A percentile compares a stretch with the other conserved stretches of the same genome.
Conservation (phyloP, 2,329 filamentous ascomycete genomes). For the Gremmenia infestans region DNA sequence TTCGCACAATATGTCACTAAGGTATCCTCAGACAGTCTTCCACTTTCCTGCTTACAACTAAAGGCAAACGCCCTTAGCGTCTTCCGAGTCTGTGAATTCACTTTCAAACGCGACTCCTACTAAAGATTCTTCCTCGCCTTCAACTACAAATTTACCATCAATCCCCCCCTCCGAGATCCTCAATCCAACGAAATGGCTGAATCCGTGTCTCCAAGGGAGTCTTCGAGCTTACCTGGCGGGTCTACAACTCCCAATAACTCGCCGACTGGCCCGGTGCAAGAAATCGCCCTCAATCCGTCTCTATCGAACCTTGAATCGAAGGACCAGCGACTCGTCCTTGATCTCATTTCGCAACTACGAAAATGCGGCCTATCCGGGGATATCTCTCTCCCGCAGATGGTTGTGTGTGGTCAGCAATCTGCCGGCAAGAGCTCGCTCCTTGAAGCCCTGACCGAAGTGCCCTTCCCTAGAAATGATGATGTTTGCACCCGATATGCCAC, state of each 20-base stretch:
- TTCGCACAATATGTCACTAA: too few species aligned
- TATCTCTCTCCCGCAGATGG: conserved; percentile 52
- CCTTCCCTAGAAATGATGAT: conserved; percentile 54
- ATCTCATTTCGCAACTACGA: conserved; percentile 53
- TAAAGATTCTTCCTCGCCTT: neutral
- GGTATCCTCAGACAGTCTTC: neutral
- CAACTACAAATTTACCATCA: too few species aligned
- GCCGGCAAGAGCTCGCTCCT: conserved; percentile 60
- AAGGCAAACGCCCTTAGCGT: neutral
- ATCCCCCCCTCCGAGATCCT: too few species aligned
- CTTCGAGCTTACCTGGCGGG: neutral
- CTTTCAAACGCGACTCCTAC: neutral
- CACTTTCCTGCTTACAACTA: neutral
- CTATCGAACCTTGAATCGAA: conserved; percentile 33
- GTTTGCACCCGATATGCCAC: conserved; percentile 55
- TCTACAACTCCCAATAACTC: neutral
- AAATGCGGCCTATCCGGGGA: conserved; percentile 48
- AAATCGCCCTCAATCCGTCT: neutral
- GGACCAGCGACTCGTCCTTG: conserved; percentile 52
- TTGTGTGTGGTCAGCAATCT: conserved; percentile 61
- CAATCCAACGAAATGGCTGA: neutral
- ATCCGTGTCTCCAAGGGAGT: neutral
- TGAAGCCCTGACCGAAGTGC: conserved; percentile 57
- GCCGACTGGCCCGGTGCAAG: neutral
- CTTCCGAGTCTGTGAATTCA: neutral